These are phyloP conservation scores for Penicillium angulare DNA, from an alignment of 495 filamentous ascomycete species.

Conservation along the genomic window DNA sequence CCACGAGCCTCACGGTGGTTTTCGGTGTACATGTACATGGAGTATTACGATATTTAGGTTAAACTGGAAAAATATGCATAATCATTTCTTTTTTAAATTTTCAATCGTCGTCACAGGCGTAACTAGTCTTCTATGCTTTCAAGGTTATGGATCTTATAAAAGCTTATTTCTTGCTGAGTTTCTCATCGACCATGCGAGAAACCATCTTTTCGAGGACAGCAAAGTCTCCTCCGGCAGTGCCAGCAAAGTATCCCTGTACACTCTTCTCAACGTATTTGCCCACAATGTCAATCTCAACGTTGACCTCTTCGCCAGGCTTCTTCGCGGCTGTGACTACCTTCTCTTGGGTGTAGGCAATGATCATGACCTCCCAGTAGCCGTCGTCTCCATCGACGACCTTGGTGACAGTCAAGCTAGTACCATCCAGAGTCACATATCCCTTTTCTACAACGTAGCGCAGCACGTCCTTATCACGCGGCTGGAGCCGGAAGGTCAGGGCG, in stretches of 20 bases:
- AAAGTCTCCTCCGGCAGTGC: slow-evolving; percentile 49
- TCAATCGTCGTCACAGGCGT: slow-evolving; percentile 13
- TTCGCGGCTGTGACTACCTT: slow-evolving; percentile 82
- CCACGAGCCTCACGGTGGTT: slow-evolving; percentile 17
- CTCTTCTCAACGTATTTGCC: slow-evolving; percentile 99
- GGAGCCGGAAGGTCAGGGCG: slow-evolving; percentile 78
- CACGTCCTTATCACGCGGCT: slow-evolving; percentile 62
- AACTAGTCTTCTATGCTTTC: not conserved
- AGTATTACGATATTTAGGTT: slow-evolving; percentile 12
- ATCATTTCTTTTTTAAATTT: slow-evolving; percentile 11
- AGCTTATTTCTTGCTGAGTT: slow-evolving; percentile 52
- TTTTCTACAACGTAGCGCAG: slow-evolving; percentile 91
- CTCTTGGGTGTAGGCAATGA: slow-evolving; percentile 98
- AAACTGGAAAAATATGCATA: slow-evolving; percentile 11
- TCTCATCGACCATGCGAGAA: slow-evolving; percentile 71
- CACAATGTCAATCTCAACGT: slow-evolving; percentile 97
- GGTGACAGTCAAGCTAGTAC: slow-evolving; percentile 93
- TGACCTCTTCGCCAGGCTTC: slow-evolving; percentile 79
- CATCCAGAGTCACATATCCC: slow-evolving; percentile 93
- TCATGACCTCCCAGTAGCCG: slow-evolving; percentile 96
- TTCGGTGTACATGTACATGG: slow-evolving; percentile 22
- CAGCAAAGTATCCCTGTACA: slow-evolving; percentile 57
- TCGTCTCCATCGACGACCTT: slow-evolving; percentile 67
- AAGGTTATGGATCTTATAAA: not conserved
- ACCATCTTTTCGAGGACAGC: slow-evolving; percentile 84